phyloP scores from a whole-genome alignment of 306 rosid genomes.

The Aeschynomene evenia region DNA sequence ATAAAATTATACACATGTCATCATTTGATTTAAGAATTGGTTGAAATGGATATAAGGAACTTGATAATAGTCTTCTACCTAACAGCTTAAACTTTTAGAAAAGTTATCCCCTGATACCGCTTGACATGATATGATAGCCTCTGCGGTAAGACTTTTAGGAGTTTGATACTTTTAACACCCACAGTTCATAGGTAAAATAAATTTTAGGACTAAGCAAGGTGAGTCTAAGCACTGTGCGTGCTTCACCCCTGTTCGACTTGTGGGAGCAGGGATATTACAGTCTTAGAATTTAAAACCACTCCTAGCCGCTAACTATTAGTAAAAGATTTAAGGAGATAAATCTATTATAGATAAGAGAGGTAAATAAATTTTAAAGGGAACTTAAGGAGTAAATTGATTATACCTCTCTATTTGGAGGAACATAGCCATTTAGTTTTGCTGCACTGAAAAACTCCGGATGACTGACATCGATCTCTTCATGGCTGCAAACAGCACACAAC shows the following conservation, averaged over 20 bases:
- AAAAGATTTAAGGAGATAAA: constrained; percentile 12
- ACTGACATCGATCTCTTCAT: constrained; percentile 96
- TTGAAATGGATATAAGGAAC: too few relatives aligned
- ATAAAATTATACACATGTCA: too few relatives aligned
- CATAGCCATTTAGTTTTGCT: constrained; percentile 77
- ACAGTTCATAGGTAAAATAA: background rate
- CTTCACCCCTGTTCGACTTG: background rate
- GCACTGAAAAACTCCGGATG: constrained; percentile 92
- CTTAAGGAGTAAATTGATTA: constrained; percentile 25
- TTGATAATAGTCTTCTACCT: too few relatives aligned
- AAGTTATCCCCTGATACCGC: too few relatives aligned
- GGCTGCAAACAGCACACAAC: constrained; percentile 51
- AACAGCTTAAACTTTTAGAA: constrained; percentile 22
- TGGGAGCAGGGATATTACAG: background rate
- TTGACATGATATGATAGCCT: constrained; percentile 3
- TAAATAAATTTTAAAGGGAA: constrained; percentile 20
- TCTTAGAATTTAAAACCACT: background rate
- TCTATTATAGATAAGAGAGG: constrained; percentile 20
- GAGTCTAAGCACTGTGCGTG: background rate
- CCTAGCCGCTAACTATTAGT: background rate
- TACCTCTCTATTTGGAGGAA: constrained; percentile 94
- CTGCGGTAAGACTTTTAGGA: background rate
- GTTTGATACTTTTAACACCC: background rate
- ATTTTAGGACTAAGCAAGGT: background rate
- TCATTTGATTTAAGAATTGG: too few relatives aligned